A percentile compares a stretch with the other conserved stretches of the same genome.
phyloP scores from a whole-genome alignment of 2,329 filamentous ascomycete species.

The Macrophomina pseudophaseolina region DNA sequence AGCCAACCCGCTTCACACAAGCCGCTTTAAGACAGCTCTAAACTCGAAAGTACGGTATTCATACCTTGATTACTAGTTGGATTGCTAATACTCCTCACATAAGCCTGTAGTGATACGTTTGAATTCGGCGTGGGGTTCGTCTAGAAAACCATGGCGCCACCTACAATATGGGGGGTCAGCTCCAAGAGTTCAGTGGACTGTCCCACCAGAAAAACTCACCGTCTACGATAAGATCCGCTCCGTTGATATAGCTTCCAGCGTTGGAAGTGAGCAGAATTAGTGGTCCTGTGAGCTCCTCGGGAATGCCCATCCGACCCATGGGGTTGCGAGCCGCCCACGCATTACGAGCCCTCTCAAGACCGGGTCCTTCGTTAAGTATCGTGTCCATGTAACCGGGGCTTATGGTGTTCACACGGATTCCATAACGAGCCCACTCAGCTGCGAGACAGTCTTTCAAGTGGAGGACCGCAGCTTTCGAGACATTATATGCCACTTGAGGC shows the following conservation, averaged over 20 bases:
- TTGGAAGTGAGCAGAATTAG: constrained; percentile 65
- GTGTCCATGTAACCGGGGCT: constrained; percentile 81
- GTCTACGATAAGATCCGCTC: constrained; percentile 69
- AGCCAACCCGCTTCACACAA: no score
- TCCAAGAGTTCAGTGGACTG: neutral
- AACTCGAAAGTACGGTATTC: no score
- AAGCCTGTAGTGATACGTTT: no score
- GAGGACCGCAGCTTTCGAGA: constrained; percentile 70
- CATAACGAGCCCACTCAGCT: constrained; percentile 73
- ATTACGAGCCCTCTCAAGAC: constrained; percentile 58
- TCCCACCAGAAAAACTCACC: constrained; percentile 42
- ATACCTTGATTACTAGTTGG: no score
- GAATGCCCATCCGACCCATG: constrained; percentile 67
- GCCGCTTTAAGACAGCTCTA: no score
- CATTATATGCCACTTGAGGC: constrained; percentile 74
- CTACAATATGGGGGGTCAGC: neutral
- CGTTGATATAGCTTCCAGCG: constrained; percentile 71
- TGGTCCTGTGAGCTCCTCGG: constrained; percentile 67
- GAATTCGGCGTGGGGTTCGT: neutral
- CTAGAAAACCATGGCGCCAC: constrained; percentile 25
- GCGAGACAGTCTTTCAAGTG: constrained; percentile 69
- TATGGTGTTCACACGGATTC: constrained; percentile 73
- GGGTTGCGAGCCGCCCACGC: constrained; percentile 67
- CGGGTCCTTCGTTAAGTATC: constrained; percentile 70
- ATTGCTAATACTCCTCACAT: no score